Evolutionary conservation across 148 eudicot genomes (phyloP).

Genomic region (Polygonum maritimum): DNA sequence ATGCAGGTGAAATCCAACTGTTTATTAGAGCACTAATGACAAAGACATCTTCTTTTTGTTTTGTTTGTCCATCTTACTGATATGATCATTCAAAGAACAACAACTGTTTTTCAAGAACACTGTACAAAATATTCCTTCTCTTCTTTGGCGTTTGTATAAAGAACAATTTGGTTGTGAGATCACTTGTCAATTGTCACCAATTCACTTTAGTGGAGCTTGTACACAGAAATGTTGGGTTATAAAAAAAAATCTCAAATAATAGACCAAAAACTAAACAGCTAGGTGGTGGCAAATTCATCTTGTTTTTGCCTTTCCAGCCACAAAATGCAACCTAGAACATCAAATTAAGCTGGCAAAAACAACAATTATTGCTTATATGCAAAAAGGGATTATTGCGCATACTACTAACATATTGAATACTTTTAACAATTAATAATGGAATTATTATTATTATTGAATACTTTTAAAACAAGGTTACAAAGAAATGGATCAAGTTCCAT

Average conservation of each 20-base stretch:
- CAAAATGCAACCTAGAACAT: neutral
- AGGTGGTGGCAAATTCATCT: neutral
- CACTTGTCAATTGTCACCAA: too few species aligned
- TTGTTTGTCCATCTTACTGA: too few species aligned
- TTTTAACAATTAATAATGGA: too few species aligned
- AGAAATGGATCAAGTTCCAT: constrained; percentile 5
- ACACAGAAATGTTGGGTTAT: neutral
- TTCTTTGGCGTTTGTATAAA: neutral
- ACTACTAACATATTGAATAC: too few species aligned
- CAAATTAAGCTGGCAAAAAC: neutral
- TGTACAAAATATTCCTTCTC: neutral
- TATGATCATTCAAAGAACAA: neutral
- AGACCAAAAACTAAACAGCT: neutral
- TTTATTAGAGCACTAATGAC: neutral
- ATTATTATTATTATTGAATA: too few species aligned
- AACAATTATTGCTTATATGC: neutral
- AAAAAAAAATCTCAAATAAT: neutral
- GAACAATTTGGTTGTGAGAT: neutral
- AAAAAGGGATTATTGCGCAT: too few species aligned
- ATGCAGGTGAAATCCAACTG: neutral
- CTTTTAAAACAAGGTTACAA: constrained; percentile 3
- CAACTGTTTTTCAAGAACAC: neutral
- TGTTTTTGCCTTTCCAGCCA: neutral
- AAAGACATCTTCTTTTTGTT: neutral
- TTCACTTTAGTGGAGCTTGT: too few species aligned